phyloP scores from a whole-genome alignment of 495 filamentous ascomycete species.

The Tetracladium marchalianum region DNA sequence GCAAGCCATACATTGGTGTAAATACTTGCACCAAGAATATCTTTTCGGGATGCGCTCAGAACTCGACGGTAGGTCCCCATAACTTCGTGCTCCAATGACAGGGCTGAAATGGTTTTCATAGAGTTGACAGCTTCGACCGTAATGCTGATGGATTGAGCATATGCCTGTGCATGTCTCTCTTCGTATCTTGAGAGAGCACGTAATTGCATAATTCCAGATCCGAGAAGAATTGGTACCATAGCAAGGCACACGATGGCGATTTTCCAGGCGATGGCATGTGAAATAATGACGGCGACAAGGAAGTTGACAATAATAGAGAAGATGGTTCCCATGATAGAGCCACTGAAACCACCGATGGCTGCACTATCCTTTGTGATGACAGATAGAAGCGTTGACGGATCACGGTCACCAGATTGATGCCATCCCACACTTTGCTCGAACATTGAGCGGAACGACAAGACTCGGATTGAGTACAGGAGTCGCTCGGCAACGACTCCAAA shows the following conservation, averaged over 20 bases:
- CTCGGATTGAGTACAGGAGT: conserved; percentile 35
- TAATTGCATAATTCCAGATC: conserved; percentile 43
- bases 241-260: conserved; percentile 46
- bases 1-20: conserved; percentile 45
- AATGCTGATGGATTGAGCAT: conserved; percentile 39
- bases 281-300: conserved; percentile 37
- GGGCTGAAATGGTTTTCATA: conserved; percentile 45
- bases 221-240: conserved; percentile 42
- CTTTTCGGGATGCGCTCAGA: conserved; percentile 29
- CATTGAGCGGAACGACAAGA: conserved; percentile 38
- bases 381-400: conserved; percentile 33
- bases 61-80: conserved; percentile 29
- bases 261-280: conserved; percentile 55
- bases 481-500: conserved; percentile 43
- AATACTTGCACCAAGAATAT: conserved; percentile 15
- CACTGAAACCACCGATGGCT: conserved; percentile 33
- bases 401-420: conserved; percentile 39
- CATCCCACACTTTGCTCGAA: conserved; percentile 41
- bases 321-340: conserved; percentile 12
- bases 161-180: conserved; percentile 44
- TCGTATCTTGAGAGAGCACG: conserved; percentile 44
- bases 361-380: conserved; percentile 42
- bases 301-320: conserved; percentile 32
- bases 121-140: conserved; percentile 44
- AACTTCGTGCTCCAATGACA: conserved; percentile 42